A percentile compares a stretch with the other conserved stretches of the same genome.
Conservation (phyloP, 2,329 filamentous ascomycete species). For the Epichloe hybrida region DNA sequence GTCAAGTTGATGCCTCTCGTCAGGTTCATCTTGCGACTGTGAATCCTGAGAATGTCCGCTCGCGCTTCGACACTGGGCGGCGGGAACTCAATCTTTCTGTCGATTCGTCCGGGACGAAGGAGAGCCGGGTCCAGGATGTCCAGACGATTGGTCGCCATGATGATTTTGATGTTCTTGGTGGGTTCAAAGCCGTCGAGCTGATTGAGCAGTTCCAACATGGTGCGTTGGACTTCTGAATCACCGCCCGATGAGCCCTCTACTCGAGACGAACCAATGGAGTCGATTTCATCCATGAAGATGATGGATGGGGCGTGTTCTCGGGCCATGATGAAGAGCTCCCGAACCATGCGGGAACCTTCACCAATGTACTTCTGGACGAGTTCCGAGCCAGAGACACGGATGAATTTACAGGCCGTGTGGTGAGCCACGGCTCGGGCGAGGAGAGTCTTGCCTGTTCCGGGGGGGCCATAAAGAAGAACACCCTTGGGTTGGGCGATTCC, state of each 20-base stretch:
- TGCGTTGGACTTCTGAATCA: constrained; percentile 95
- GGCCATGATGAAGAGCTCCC: constrained; percentile 98
- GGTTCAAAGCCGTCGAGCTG: constrained; percentile 98
- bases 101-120: constrained; percentile 89
- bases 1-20: constrained; percentile 93
- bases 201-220: constrained; percentile 96
- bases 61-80: constrained; percentile 91
- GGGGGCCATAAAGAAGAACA: constrained; percentile 89
- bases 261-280: constrained; percentile 93
- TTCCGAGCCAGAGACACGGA: constrained; percentile 89
- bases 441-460: constrained; percentile 93
- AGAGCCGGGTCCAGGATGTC: constrained; percentile 95
- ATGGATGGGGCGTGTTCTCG: constrained; percentile 95
- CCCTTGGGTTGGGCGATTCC: constrained; percentile 98
- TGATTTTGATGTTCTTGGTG: constrained; percentile 99
- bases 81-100: constrained; percentile 97
- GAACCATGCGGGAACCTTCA: constrained; percentile 95
- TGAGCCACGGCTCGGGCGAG: constrained; percentile 91
- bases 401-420: constrained; percentile 98
- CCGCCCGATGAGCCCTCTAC: constrained; percentile 92
- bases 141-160: constrained; percentile 97
- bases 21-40: constrained; percentile 96
- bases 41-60: constrained; percentile 94
- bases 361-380: constrained; percentile 99
- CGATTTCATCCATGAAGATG: constrained; percentile 99